Evolutionary conservation across 2,329 filamentous ascomycete species (phyloP).

Genomic region (Pseudohalonectria lignicola): DNA sequence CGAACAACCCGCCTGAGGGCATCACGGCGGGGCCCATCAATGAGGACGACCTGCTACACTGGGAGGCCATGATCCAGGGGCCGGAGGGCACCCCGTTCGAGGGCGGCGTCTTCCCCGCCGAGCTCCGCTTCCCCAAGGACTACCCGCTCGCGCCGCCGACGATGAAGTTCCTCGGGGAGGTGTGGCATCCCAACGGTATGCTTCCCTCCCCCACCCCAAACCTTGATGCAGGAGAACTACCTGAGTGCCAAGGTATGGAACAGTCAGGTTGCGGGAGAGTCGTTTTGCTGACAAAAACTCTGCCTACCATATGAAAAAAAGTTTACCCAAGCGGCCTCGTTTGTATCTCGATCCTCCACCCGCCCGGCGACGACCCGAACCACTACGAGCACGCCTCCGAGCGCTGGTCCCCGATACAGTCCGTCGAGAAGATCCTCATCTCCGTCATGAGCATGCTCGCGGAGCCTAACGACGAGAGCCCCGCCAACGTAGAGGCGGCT

Average conservation of each 20-base stretch:
- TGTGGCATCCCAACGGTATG: conserved; percentile 94
- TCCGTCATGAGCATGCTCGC: conserved; percentile 98
- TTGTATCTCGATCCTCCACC: conserved; percentile 96
- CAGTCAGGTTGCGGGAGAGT: too few species aligned
- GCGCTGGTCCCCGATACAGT: conserved; percentile 94
- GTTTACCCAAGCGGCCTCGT: conserved; percentile 88
- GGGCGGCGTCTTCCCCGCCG: conserved; percentile 88
- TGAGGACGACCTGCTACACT: conserved; percentile 91
- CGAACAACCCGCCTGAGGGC: conserved; percentile 91
- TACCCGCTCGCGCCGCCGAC: conserved; percentile 93
- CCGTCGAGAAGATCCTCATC: conserved; percentile 93
- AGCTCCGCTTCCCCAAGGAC: conserved; percentile 89
- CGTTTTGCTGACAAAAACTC: too few species aligned
- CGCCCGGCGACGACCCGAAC: conserved; percentile 93
- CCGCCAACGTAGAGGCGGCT: conserved; percentile 90
- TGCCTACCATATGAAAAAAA: too few species aligned
- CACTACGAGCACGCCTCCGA: conserved; percentile 96
- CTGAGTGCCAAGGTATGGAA: too few species aligned
- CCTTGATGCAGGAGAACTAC: too few species aligned
- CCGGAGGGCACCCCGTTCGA: conserved; percentile 94
- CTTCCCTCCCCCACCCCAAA: conserved; percentile 1
- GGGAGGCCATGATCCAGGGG: conserved; percentile 94
- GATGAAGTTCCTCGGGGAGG: conserved; percentile 89
- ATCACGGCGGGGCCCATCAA: conserved; percentile 89
- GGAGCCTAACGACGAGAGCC: conserved; percentile 93